A percentile compares a stretch with the other conserved stretches of the same genome.
Conservation (phyloP, 2,329 filamentous ascomycete genomes). For the Orbilia oligospora region DNA sequence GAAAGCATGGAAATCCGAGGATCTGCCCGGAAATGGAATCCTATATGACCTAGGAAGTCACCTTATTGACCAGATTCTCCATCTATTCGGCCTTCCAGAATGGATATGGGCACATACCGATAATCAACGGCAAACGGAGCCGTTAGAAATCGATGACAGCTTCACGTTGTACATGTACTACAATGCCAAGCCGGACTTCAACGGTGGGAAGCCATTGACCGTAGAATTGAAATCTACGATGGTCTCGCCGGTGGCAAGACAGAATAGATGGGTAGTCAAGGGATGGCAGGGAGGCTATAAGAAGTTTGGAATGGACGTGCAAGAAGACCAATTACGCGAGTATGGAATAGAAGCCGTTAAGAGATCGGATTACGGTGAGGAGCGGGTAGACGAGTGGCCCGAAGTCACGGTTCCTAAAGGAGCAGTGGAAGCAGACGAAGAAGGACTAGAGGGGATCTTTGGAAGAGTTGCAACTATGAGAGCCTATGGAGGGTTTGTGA, state of each 20-base stretch:
- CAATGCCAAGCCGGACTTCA: conserved; percentile 50
- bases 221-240: conserved; percentile 66
- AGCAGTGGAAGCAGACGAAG: conserved; percentile 29
- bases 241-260: conserved; percentile 64
- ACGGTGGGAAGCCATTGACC: conserved; percentile 64
- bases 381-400: conserved; percentile 55
- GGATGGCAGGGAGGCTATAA: conserved; percentile 67
- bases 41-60: conserved; percentile 67
- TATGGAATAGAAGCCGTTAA: conserved; percentile 18
- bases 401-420: conserved; percentile 61
- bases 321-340: conserved; percentile 48
- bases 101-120: conserved; percentile 65
- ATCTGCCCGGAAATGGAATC: conserved; percentile 64
- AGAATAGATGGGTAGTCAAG: conserved; percentile 66
- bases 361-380: conserved; percentile 38
- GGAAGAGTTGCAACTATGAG: conserved; percentile 15
- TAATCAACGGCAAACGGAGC: conserved; percentile 64
- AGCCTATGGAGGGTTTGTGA: conserved; percentile 19
- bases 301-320: conserved; percentile 65
- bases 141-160: conserved; percentile 65
- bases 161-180: conserved; percentile 67
- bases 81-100: conserved; percentile 66
- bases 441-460: conserved; percentile 38
- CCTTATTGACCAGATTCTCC: conserved; percentile 67
- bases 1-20: conserved; percentile 61